These are phyloP conservation scores for Wallemia mellicola DNA, from an alignment of 1,284 basidiomycete species.

Conservation along the genomic window DNA sequence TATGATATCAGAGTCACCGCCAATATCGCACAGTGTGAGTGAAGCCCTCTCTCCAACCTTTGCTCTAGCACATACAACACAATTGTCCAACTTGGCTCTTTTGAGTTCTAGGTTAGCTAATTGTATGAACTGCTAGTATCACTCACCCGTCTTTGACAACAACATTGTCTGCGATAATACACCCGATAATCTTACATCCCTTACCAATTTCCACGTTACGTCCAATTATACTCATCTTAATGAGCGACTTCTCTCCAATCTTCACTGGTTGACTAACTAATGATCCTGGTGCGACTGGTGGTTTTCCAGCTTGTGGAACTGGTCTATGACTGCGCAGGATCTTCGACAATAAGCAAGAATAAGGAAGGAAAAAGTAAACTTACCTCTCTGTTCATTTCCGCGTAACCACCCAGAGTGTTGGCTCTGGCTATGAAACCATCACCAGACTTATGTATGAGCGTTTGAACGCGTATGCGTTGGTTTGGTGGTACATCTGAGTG, in stretches of 20 bases:
- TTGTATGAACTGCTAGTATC: too few species aligned
- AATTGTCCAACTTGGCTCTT: constrained; percentile 65
- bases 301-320: constrained; percentile 22
- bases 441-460: constrained; percentile 26
- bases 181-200: constrained; percentile 55
- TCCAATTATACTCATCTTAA: constrained; percentile 70
- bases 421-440: constrained; percentile 38
- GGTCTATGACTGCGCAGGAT: not conserved
- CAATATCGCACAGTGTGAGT: constrained; percentile 54
- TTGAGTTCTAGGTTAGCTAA: too few species aligned
- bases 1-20: constrained; percentile 53
- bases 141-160: constrained; percentile 59
- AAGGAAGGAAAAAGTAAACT: too few species aligned
- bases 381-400: constrained; percentile 58
- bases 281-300: constrained; percentile 46
- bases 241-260: constrained; percentile 48
- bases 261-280: constrained; percentile 46
- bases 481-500: constrained; percentile 18
- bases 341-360: too few species aligned
- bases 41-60: constrained; percentile 49
- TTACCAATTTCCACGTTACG: constrained; percentile 65
- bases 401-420: constrained; percentile 50
- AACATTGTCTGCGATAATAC: constrained; percentile 68
- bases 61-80: constrained; percentile 53
- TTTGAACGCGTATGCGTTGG: constrained; percentile 27